phyloP scores from a whole-genome alignment of 2,329 filamentous ascomycete genomes.

The Ophiocordyceps polyrhachis-furcata region DNA sequence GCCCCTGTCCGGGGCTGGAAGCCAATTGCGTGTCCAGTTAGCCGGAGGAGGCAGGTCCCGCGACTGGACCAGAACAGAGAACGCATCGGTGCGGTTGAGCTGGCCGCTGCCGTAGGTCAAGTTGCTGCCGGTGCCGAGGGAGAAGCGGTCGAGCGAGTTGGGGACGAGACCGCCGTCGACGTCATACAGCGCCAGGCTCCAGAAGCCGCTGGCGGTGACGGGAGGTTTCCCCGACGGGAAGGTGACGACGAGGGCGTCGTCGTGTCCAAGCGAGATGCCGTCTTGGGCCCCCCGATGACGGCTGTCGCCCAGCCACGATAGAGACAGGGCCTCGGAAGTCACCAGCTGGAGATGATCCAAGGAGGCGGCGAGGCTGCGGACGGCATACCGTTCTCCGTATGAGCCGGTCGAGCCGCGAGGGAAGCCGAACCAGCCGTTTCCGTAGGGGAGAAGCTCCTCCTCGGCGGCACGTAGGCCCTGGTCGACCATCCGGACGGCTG shows the following conservation, averaged over 20 bases:
- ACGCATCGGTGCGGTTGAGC: conserved; percentile 3
- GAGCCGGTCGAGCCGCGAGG: background rate
- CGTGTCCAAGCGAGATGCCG: background rate
- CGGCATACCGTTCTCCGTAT: background rate
- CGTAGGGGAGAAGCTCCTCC: background rate
- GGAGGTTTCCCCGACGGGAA: conserved; percentile 3
- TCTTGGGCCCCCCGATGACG: background rate
- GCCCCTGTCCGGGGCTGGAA: background rate
- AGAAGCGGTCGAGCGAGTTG: conserved; percentile 8
- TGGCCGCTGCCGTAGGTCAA: conserved; percentile 9
- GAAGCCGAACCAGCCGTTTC: conserved; percentile 1
- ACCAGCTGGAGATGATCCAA: background rate
- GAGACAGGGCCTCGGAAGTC: background rate
- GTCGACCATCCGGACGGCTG: background rate
- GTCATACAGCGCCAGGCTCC: conserved; percentile 11
- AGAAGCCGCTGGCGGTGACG: conserved; percentile 5
- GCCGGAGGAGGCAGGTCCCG: conserved; percentile 7
- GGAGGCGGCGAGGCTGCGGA: background rate
- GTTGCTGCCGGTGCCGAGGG: conserved; percentile 8
- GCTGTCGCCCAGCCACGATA: background rate
- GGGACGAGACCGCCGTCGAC: conserved; percentile 6
- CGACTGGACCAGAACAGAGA: conserved; percentile 11
- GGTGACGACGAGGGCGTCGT: conserved; percentile 2
- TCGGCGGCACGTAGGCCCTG: background rate
- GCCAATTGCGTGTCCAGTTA: conserved; percentile 8